These are phyloP conservation scores for Russula foetens DNA, from an alignment of 768 basidiomycete species.

Conservation along the genomic window DNA sequence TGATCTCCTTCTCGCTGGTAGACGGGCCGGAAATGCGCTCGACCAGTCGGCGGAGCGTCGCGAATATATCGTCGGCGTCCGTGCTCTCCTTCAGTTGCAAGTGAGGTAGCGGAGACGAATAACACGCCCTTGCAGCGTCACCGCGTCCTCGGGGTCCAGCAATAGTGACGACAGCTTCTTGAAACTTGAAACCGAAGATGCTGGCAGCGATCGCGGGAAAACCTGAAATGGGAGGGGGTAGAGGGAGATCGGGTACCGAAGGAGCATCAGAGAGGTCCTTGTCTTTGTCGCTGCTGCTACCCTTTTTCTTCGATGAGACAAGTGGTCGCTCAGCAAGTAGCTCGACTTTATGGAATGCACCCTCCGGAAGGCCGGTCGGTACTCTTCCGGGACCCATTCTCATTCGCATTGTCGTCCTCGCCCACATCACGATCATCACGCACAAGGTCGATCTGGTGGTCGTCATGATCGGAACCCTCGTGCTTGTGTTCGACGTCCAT, in stretches of 20 bases:
- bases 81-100: slow-evolving; percentile 48
- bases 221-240: slow-evolving; percentile 28
- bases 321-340: slow-evolving; percentile 57
- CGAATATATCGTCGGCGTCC: slow-evolving; percentile 55
- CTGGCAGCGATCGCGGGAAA: slow-evolving; percentile 36
- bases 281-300: slow-evolving; percentile 37
- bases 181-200: slow-evolving; percentile 58
- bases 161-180: slow-evolving; percentile 63
- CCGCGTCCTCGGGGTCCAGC: slow-evolving; percentile 81
- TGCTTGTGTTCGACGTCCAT: slow-evolving; percentile 52
- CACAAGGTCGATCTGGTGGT: slow-evolving; percentile 37
- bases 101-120: slow-evolving; percentile 76
- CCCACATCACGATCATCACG: slow-evolving; percentile 41
- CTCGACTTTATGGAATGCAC: slow-evolving; percentile 94
- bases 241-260: slow-evolving; percentile 33
- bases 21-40: slow-evolving; percentile 47
- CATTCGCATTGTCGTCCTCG: slow-evolving; percentile 42
- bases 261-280: slow-evolving; percentile 33
- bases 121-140: slow-evolving; percentile 85
- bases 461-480: slow-evolving; percentile 39
- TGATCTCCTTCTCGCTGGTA: slow-evolving; percentile 54
- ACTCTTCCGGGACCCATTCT: slow-evolving; percentile 65
- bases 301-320: slow-evolving; percentile 45
- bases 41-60: slow-evolving; percentile 58
- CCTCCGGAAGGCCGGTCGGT: slow-evolving; percentile 83